Conservation (phyloP, 371 early-diverging fungal genomes). For the Homolaphlyctis polyrhiza region DNA sequence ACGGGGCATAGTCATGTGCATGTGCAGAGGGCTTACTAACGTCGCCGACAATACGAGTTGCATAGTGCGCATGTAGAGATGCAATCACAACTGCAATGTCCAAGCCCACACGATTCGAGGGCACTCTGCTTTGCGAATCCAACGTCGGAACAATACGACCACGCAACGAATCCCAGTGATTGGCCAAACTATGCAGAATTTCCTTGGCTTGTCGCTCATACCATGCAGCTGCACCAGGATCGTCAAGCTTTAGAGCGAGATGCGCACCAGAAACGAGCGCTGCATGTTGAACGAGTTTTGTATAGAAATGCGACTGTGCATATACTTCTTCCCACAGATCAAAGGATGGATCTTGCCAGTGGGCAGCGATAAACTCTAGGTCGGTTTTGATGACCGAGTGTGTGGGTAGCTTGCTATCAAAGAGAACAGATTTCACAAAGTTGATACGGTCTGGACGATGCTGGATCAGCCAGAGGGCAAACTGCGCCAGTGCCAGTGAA, state of each 20-base stretch:
- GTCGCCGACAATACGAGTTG: neutral
- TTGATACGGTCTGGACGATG: conserved; percentile 14
- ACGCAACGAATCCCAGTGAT: neutral
- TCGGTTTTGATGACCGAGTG: conserved; percentile 36
- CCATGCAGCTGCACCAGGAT: conserved; percentile 21
- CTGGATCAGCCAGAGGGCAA: conserved; percentile 29
- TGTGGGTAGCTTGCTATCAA: conserved; percentile 23
- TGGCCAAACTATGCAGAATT: neutral
- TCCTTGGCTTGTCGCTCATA: conserved; percentile 23
- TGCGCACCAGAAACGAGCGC: conserved; percentile 50
- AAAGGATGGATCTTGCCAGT: conserved; percentile 41
- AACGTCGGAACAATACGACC: conserved; percentile 5
- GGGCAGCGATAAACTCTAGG: conserved; percentile 55
- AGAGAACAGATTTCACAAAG: conserved; percentile 25
- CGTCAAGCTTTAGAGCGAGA: conserved; percentile 33
- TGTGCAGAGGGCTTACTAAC: neutral
- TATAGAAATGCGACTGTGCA: conserved; percentile 69
- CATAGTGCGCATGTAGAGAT: conserved; percentile 20
- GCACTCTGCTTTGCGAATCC: conserved; percentile 1
- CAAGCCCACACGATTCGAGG: conserved; percentile 35
- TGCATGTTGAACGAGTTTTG: conserved; percentile 56
- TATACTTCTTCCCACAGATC: conserved; percentile 67
- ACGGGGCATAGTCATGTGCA: neutral
- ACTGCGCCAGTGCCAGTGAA: conserved; percentile 46
- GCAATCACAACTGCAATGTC: conserved; percentile 63